Conservation (phyloP, 139 green algal genomes). For the Chlamydomonas sp. region DNA sequence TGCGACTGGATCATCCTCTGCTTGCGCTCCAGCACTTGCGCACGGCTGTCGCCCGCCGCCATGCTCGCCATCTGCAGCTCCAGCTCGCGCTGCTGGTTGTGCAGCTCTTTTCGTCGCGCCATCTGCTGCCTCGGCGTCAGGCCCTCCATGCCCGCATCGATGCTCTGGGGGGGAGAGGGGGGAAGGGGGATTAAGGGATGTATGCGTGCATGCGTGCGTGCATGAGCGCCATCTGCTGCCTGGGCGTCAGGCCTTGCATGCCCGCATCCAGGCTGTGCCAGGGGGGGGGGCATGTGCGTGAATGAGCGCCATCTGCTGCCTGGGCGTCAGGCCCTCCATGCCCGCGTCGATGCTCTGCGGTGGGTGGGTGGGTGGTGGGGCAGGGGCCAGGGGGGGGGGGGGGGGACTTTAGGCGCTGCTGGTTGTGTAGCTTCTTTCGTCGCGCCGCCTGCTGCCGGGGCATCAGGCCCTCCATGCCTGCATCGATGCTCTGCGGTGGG, state of each 20-base stretch:
- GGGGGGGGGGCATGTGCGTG: background rate
- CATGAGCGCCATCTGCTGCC: too few species aligned
- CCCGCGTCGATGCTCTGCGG: background rate
- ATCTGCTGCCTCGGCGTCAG: conserved; percentile 14
- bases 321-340: background rate
- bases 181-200: background rate
- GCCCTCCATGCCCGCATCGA: background rate
- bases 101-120: background rate
- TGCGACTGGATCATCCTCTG: too few species aligned
- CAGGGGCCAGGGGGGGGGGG: too few species aligned
- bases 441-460: too few species aligned
- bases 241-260: background rate
- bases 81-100: conserved; percentile 20
- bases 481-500: background rate
- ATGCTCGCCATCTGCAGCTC: conserved; percentile 26
- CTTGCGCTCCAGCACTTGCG: too few species aligned
- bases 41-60: too few species aligned
- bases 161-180: background rate
- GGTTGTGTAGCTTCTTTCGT: too few species aligned
- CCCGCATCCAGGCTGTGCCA: background rate
- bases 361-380: too few species aligned
- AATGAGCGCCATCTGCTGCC: background rate
- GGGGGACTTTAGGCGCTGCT: too few species aligned
- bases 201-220: too few species aligned
- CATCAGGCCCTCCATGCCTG: background rate